Base-by-base conservation (phyloP, 108 stramenopile species). In the Cyclotella kingstonii region DNA sequence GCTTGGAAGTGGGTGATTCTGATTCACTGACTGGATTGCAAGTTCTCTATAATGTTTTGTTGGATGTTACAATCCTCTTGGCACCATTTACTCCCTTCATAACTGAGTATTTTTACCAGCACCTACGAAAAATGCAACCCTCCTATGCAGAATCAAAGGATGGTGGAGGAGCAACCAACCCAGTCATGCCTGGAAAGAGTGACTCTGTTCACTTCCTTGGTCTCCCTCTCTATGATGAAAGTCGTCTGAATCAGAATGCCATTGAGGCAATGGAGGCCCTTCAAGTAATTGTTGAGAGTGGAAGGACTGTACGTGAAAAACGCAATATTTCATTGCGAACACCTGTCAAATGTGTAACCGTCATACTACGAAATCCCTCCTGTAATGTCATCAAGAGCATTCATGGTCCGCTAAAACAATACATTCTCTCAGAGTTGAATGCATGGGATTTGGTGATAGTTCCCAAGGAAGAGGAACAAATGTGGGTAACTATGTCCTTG, bases 41-140 rank as follows among this genome's bases (percentile, higher is more conserved):
- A 66, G 92, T 95, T 11, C 81, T 99, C 15, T 99, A 97, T 67
- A 93, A 98, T 76, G 96, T 98, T 14, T 79, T 99, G 57, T 68
- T 95, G 63, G 79, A 93, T 60, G 93, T 98, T 46, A 84, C 91
- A 26, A 81, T 92, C 44, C 75, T 98, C 35, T 97, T 99, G 98
- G 96, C 90, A 1, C 99, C 99, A 6, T 97, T 99, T 80, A 98
- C 97, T 23, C 99, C 99, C 2, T 99, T 98, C 84, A 95, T 99
- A 62, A 77, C 98, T 11, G 99, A 99, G 74, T 98, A 79, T 69
- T 90, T 98, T 40, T 99, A 99, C 81, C 97, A 95, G 63, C 87
- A 94, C 40, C 82, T 99, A 42, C 84, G 98, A 43, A 88, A 91
- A 60, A 60, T 94, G 48, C 93, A 95, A 73, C 95, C 95, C 5